Evolutionary conservation across 2,329 filamentous ascomycete species (phyloP), one percentile per base, ranked within the genome.

Genomic region (Apiospora phragmitis): DNA sequence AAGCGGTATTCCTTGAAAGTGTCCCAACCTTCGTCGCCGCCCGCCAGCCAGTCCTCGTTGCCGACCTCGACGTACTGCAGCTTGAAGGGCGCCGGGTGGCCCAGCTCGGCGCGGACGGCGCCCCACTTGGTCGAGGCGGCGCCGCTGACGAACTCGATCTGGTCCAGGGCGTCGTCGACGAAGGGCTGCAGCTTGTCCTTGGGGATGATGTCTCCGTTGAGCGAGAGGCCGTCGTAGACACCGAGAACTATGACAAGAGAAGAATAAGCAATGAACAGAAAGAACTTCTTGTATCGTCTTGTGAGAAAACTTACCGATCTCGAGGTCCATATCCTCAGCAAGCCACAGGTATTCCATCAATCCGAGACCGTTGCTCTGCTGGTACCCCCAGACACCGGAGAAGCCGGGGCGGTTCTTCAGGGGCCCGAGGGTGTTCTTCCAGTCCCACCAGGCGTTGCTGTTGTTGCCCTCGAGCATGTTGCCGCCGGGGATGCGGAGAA

Each of bases 11-110:
- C 84, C 67, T 85, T 83, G 75, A 85, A 87, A 7, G 85, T 83
- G 1, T 83, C 79, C 77, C 83, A 86, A 5, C 86, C 83, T 0
- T 76, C 75, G 1, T 84, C 81, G 6, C 85, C 86, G 4, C 84
- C 84, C 35, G 83, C 85, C 4, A 91, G 85, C 82, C 87, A 88
- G 74, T 93, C 91, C 77, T 93, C 91, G 77, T 93, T 92, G 71
- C 91, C 91, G 59, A 92, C 81, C 79, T 92, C 91, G 69, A 92
- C 88, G 74, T 87, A 90, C 14, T 86, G 82, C 67, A 93, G 83
- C 41, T 78, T 81, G 81, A 89, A 92, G 0, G 91, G 90, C 71
- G 89, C 83, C 0, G 88, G 85, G 74, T 91, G 87, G 4, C 91
- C 91, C 2, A 90, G 83, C 59, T 85, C 80, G 8, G 89, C 89